Base-by-base conservation (phyloP, 2,329 filamentous ascomycete species). In the Blastomyces silverae region DNA sequence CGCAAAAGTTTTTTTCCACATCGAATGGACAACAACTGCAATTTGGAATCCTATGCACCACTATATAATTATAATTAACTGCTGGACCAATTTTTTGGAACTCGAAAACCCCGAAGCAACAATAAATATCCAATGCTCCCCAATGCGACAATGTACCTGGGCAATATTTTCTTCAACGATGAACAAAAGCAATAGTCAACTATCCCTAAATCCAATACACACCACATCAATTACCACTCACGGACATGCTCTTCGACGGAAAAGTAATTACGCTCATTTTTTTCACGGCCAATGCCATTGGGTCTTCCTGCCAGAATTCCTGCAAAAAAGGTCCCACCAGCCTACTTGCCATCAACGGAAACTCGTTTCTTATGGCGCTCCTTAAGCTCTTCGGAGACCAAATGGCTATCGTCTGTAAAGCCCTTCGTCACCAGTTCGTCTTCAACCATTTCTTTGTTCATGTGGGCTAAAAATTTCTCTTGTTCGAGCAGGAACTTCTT, bases 381-480 rank as follows among this genome's bases (percentile, higher is more conserved):
- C 64, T 72, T 74, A 57, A 76, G 72, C 46, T 77, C 74, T n/a
- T 75, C 72, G 8, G 75, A 77, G 39, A 76, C 57, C 56, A 78
- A 64, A 64, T 78, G 75, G 56, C 70, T 73, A 56, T 77, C 72
- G 60, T 75, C 75, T 58, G 73, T 69, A 46, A 73, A 70, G 1
- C 78, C 78, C 57, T 72, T 74, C 17, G 70, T 70, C 55, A 79
- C 77, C 62, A 74, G 71, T 15, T 76, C 73, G 34, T 79, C 76
- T 3, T 76, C 73, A n/a, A 79, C 72, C 22, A 79, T 74, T 64
- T 79, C 74, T 22, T 69, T 71, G 60, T 78, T 71, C 77, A 79
- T 79, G 37, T 77, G 73, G 53, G 74, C 73, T 44, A 79, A 65
- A 62, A 78, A 73, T 31, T 69, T 64, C 22, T 71, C 70, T 64